Evolutionary conservation across 306 rosid species (phyloP).

Genomic region (Pterocarpus santalinus): DNA sequence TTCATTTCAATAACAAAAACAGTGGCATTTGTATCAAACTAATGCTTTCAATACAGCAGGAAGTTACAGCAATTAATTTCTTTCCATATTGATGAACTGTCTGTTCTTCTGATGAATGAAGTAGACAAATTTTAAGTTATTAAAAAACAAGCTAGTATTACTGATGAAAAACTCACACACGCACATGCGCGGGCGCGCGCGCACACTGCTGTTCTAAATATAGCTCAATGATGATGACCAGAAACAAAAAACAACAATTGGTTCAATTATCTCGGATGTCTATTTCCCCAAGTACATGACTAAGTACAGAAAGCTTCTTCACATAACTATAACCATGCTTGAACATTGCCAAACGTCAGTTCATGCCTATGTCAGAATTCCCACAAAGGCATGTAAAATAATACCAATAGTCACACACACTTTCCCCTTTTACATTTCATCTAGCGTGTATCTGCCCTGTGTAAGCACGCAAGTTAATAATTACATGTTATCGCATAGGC

Average conservation of each 20-base stretch:
- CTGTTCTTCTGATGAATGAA: conserved; percentile 3
- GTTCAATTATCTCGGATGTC: conserved; percentile 34
- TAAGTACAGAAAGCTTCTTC: conserved; percentile 22
- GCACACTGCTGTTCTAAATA: background rate
- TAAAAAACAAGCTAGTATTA: background rate
- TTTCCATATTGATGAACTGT: conserved; percentile 14
- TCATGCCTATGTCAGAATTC: conserved; percentile 32
- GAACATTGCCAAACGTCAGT: conserved; percentile 10
- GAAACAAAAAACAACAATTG: conserved; percentile 10
- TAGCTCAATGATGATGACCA: conserved; percentile 39
- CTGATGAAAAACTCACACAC: background rate
- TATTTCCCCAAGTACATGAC: conserved; percentile 14
- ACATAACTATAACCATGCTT: conserved; percentile 27
- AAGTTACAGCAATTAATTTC: background rate
- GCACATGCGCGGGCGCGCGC: background rate
- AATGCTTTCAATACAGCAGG: conserved; percentile 27
- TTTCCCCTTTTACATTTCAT: conserved; percentile 26
- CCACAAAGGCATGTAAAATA: conserved; percentile 25
- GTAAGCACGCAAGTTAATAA: conserved; percentile 10
- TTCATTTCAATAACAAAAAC: conserved; percentile 23
- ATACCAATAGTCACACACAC: conserved; percentile 24
- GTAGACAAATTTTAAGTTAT: conserved; percentile 7
- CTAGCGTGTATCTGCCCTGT: conserved; percentile 2
- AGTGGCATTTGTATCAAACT: background rate
- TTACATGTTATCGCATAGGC: conserved; percentile 36